Percentiles rank a stretch among this genome's conserved stretches.
These are phyloP conservation scores for Eucalyptus camaldulensis DNA, from an alignment of 345 rosid genomes.

Conservation along the genomic window DNA sequence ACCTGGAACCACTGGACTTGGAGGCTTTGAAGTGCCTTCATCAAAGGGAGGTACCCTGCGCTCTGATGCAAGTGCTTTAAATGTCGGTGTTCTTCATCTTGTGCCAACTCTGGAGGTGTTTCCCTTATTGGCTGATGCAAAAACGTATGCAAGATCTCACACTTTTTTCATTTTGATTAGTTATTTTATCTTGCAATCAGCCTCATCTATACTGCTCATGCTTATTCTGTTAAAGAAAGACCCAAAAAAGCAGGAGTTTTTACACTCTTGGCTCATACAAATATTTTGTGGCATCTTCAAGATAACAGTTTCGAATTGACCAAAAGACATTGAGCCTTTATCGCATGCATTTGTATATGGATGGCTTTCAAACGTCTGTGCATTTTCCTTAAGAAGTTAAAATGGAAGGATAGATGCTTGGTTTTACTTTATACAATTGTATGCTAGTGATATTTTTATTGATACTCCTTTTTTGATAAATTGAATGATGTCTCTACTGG, in stretches of 20 bases:
- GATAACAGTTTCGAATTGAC: not conserved
- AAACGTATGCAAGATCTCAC: slow-evolving; percentile 40
- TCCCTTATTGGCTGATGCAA: slow-evolving; percentile 71
- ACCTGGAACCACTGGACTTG: slow-evolving; percentile 94
- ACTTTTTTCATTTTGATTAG: not conserved
- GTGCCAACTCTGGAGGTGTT: slow-evolving; percentile 95
- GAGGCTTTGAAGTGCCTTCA: slow-evolving; percentile 98
- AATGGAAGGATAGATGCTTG: not conserved
- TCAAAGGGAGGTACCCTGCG: slow-evolving; percentile 88
- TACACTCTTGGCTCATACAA: not conserved
- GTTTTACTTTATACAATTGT: not conserved
- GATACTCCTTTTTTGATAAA: not conserved
- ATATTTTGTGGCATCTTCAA: not conserved
- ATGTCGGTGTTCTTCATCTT: slow-evolving; percentile 94
- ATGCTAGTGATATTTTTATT: not conserved
- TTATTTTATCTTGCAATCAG: not conserved
- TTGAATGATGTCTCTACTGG: not conserved
- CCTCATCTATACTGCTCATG: not conserved
- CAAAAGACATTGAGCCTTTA: not conserved
- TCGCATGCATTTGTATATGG: not conserved
- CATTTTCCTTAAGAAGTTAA: not conserved
- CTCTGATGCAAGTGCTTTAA: slow-evolving; percentile 94
- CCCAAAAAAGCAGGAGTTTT: not conserved
- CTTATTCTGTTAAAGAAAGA: not conserved
- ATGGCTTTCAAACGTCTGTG: not conserved